Base-by-base conservation (phyloP, 805 yeast genomes). In the Cyberlindnera veronae region DNA sequence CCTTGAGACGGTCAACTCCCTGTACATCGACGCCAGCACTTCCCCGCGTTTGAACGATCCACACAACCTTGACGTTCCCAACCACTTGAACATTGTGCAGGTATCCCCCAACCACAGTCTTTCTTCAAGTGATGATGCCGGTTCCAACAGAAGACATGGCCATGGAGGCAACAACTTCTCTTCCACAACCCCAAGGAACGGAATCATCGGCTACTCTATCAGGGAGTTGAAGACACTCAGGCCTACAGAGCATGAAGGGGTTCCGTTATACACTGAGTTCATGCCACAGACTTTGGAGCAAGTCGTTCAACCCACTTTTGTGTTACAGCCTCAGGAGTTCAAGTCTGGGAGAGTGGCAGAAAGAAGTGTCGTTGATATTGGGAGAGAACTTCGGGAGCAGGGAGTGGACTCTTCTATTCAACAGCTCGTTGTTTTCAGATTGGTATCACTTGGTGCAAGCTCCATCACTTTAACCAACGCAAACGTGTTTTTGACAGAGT, bases 361-460 rank as follows among this genome's bases (percentile, higher is more conserved):
- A 6, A 57, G 44, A 36, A 42, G 44, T 3, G 42, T 62, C 34
- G 30, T 32, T 6, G 64, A 62, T 13, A 40, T 58, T 2, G 34
- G 46, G n/a, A 27, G 27, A 9, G 29, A 14, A 2, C 23, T 58
- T 4, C 24, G 32, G 3, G 2, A 9, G 2, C 10, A 5, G 5
- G 15, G 7, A 3, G 22, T 12, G 1, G 39, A 34, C 13, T 8
- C 18, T 19, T 38, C 42, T 5, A 57, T 66, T 2, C 59, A 54
- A 31, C 39, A 54, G 18, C 39, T 70, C 5, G 56, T 55, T 22
- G 26, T 64, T 6, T 27, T 64, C 21, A 53, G 60, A 31, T 56
- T 72, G 19, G 37, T 71, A 12, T 57, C 61, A 0, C 52, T 66
- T 18, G 64, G 67, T 5, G 54, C 64, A 2, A 62, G 64, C n/a